Base-by-base conservation (phyloP, 129 eudicot species). In the Centaurea solstitialis region DNA sequence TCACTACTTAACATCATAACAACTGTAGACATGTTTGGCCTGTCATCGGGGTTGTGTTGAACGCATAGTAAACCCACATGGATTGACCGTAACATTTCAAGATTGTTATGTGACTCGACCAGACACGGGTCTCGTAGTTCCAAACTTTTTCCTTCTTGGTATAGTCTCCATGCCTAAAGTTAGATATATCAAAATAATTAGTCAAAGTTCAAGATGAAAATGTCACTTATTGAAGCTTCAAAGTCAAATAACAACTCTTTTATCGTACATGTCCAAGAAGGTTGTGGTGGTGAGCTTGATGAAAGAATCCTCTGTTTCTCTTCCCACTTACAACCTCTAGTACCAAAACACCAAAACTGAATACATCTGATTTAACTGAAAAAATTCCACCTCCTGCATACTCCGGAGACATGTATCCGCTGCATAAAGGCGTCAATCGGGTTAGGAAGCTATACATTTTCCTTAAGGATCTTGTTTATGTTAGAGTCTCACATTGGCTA, bases 381-480 rank as follows among this genome's bases (percentile, higher is more conserved):
- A 84, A 84, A 70, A 68, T 9, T 21, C 87, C 87, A 68, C 79
- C 77, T 39, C 75, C 9, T 39, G 84, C 80, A 41, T 84, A 84
- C 87, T 84, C 87, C 0, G 87, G 87, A 15, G 87, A 57, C 87
- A 84, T 84, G 80, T 79, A 84, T 53, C 87, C 87, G 35, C 87
- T 85, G 66, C 65, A 84, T 5, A 37, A 73, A 47, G 61, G 18
- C 13, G 61, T 47, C 20, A 12, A 47, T 47, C 1, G 18, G 61
- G 61, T 47, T 47, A 47, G 61, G 18, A 47, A 33, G 37, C 37
- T 33, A 33, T 33, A 33, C 37, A 33, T 33, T 33, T 33, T 33
- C 37, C 37, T 33, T 1, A 33, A 47, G 15, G 61, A 5, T 13
- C 6, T 47, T 13, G 18, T 47, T 47, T 47, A 47, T 47, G 61